Evolutionary conservation across 1,284 basidiomycete genomes (phyloP).

Genomic region (Leccinum fuscescens): DNA sequence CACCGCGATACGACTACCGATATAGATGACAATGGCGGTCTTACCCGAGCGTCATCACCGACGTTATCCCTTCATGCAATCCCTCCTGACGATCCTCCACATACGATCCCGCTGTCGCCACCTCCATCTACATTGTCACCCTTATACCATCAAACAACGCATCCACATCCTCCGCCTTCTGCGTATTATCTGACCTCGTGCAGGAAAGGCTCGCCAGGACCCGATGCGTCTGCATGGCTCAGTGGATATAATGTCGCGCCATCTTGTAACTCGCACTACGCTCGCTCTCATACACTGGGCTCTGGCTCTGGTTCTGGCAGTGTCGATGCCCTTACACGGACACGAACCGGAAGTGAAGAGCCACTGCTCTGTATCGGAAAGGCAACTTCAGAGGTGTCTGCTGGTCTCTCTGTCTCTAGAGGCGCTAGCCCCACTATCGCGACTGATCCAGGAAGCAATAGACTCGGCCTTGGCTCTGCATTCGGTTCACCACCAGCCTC

Average conservation of each 20-base stretch:
- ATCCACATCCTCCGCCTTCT: constrained; percentile 29
- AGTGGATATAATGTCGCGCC: constrained; percentile 26
- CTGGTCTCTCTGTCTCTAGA: constrained; percentile 2
- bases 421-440: constrained; percentile 10
- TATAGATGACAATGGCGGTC: constrained; percentile 8
- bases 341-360: constrained; percentile 32
- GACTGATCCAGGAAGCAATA: constrained; percentile 10
- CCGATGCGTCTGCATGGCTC: constrained; percentile 27
- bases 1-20: constrained; percentile 13
- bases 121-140: constrained; percentile 16
- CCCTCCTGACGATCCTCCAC: constrained; percentile 15
- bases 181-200: constrained; percentile 20
- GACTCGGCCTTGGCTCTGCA: constrained; percentile 26
- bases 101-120: constrained; percentile 24
- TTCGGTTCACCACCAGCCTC: constrained; percentile 29
- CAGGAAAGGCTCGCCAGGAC: constrained; percentile 29
- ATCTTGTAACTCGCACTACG: constrained; percentile 28
- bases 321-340: constrained; percentile 27
- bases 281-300: constrained; percentile 30
- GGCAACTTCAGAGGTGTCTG: constrained; percentile 10
- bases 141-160: constrained; percentile 10
- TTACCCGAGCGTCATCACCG: constrained; percentile 24
- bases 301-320: constrained; percentile 29
- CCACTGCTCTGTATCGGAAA: constrained; percentile 26
- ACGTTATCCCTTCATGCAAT: constrained; percentile 19